Percentiles rank a stretch among this genome's conserved stretches.
phyloP scores from a whole-genome alignment of 2,329 filamentous ascomycete species.

The Trichoderma asperellum region DNA sequence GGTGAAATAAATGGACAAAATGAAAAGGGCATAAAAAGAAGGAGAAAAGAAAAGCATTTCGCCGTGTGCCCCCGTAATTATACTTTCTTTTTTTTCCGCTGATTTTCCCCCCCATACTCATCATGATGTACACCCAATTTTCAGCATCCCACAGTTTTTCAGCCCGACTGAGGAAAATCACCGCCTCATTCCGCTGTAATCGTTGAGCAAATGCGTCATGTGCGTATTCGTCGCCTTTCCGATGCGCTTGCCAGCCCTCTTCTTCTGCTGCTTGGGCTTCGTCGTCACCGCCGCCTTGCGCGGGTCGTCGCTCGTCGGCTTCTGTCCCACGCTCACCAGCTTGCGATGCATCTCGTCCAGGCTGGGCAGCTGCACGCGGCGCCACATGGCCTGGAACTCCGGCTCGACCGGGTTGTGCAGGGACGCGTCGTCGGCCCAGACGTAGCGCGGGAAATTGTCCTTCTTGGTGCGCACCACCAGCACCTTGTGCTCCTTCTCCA shows the following conservation, averaged over 20 bases:
- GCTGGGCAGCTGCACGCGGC: constrained; percentile 75
- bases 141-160: no score
- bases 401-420: constrained; percentile 75
- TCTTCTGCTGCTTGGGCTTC: constrained; percentile 74
- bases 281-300: constrained; percentile 52
- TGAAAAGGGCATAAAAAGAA: not conserved
- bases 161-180: constrained; percentile 33
- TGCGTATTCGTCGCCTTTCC: constrained; percentile 87
- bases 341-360: constrained; percentile 77
- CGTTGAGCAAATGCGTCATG: constrained; percentile 80
- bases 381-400: constrained; percentile 85
- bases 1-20: not conserved
- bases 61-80: not conserved
- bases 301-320: constrained; percentile 82
- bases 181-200: constrained; percentile 60
- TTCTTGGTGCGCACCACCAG: constrained; percentile 91
- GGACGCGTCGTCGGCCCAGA: constrained; percentile 86
- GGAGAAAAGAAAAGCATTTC: not conserved
- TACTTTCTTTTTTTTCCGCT: not conserved
- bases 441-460: constrained; percentile 80
- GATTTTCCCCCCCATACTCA: not conserved
- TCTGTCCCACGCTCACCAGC: constrained; percentile 76
- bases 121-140: not conserved
- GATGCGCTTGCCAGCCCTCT: constrained; percentile 65
- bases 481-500: constrained; percentile 79